A percentile compares a stretch with the other conserved stretches of the same genome.
phyloP scores from a whole-genome alignment of 352 stramenopile genomes.

The Pythium biforme region DNA sequence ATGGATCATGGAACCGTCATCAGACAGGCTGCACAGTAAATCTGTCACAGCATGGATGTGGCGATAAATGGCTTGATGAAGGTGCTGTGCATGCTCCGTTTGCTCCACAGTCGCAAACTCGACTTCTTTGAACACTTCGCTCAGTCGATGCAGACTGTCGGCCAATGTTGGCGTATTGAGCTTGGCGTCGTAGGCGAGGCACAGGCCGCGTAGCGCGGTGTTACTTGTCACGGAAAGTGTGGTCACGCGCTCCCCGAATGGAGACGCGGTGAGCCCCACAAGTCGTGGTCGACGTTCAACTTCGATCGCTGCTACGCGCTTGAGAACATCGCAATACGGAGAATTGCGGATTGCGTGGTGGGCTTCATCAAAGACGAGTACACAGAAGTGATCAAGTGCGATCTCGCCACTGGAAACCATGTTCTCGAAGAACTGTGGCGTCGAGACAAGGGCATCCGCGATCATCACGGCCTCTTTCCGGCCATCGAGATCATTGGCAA shows the following conservation, averaged over 20 bases:
- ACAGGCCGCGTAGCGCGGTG: slow-evolving; percentile 38
- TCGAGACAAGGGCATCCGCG: slow-evolving; percentile 52
- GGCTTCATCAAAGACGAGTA: slow-evolving; percentile 81
- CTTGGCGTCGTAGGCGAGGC: slow-evolving; percentile 43
- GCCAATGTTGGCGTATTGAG: slow-evolving; percentile 65
- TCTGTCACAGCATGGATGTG: slow-evolving; percentile 1
- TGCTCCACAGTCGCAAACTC: slow-evolving; percentile 57
- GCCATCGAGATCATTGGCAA: slow-evolving; percentile 8
- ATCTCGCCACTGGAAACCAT: slow-evolving; percentile 39
- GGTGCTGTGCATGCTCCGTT: slow-evolving; percentile 30
- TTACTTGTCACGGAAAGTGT: slow-evolving; percentile 28
- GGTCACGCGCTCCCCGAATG: slow-evolving; percentile 57
- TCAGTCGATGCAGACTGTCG: slow-evolving; percentile 36
- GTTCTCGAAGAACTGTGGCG: slow-evolving; percentile 71
- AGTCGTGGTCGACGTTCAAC: slow-evolving; percentile 40
- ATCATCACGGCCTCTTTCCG: slow-evolving; percentile 16
- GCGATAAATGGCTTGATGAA: slow-evolving; percentile 18
- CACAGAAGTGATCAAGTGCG: slow-evolving; percentile 52
- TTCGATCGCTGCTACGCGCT: slow-evolving; percentile 34
- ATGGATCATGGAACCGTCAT: background rate
- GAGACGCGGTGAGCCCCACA: slow-evolving; percentile 67
- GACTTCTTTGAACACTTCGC: slow-evolving; percentile 56
- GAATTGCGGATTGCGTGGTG: slow-evolving; percentile 68
- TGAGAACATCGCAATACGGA: slow-evolving; percentile 60
- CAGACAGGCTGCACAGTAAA: background rate